Conservation (phyloP, 495 filamentous ascomycete genomes). For the Podospora anserina region DNA sequence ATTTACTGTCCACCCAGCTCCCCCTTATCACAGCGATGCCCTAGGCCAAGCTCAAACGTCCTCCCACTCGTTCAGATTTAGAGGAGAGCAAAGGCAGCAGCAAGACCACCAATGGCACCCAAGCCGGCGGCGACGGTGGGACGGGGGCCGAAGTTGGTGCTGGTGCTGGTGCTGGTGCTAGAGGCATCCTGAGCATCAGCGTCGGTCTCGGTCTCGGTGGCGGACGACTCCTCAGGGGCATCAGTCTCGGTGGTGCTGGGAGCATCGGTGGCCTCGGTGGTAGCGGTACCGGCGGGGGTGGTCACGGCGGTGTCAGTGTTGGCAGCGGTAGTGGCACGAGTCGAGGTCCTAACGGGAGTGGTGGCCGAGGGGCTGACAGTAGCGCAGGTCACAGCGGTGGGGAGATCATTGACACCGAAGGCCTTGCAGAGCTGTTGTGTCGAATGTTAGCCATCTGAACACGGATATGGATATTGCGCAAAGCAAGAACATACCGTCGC, state of each 20-base stretch:
- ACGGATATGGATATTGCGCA: neutral
- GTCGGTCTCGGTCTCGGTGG: slow-evolving; percentile 15
- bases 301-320: slow-evolving; percentile 18
- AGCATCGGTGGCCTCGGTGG: slow-evolving; percentile 25
- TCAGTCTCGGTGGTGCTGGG: neutral
- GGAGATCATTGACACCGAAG: slow-evolving; percentile 36
- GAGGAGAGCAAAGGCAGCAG: slow-evolving; percentile 34
- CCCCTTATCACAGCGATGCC: neutral
- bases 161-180: slow-evolving; percentile 16
- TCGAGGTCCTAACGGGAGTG: slow-evolving; percentile 20
- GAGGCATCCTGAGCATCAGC: slow-evolving; percentile 6
- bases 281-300: slow-evolving; percentile 23
- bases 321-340: slow-evolving; percentile 23
- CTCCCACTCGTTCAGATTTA: slow-evolving; percentile 15
- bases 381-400: slow-evolving; percentile 33
- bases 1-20: neutral
- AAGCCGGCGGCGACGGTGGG: slow-evolving; percentile 29
- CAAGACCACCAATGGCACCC: slow-evolving; percentile 34
- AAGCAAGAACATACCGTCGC: slow-evolving; percentile 17
- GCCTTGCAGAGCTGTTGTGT: slow-evolving; percentile 33
- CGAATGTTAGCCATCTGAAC: neutral
- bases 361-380: slow-evolving; percentile 29
- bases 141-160: slow-evolving; percentile 26
- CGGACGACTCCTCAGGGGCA: slow-evolving; percentile 11
- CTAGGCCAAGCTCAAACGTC: neutral